Conservation (phyloP, 148 eudicot species). For the Hydrangea macrophylla region DNA sequence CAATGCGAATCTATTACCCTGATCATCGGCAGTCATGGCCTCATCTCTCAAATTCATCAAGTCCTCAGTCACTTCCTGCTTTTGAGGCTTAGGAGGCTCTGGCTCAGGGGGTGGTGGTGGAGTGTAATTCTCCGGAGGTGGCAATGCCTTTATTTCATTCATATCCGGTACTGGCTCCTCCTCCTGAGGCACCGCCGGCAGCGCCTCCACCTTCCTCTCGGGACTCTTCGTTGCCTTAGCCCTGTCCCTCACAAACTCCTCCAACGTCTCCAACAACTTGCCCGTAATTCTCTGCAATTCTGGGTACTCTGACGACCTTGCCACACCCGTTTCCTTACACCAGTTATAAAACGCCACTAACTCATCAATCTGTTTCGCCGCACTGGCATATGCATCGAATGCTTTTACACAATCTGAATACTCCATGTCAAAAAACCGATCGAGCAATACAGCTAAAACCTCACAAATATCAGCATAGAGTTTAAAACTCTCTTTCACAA, state of each 20-base stretch:
- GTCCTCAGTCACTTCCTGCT: constrained; percentile 40
- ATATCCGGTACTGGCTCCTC: constrained; percentile 68
- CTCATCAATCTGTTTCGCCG: constrained; percentile 84
- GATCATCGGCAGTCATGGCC: constrained; percentile 54
- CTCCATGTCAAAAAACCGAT: constrained; percentile 85
- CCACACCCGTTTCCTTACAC: constrained; percentile 83
- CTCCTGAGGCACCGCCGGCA: constrained; percentile 42
- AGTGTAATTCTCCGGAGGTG: constrained; percentile 58
- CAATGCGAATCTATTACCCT: constrained; percentile 69
- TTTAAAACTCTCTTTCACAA: constrained; percentile 79
- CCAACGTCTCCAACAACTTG: constrained; percentile 69
- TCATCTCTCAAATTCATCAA: constrained; percentile 69
- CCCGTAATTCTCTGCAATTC: constrained; percentile 76
- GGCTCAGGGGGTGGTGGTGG: constrained; percentile 48
- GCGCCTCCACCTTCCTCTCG: constrained; percentile 52
- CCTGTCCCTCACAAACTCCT: constrained; percentile 80
- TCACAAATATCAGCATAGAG: constrained; percentile 77
- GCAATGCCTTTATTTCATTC: constrained; percentile 80
- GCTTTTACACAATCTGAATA: constrained; percentile 77
- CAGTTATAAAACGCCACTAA: constrained; percentile 68
- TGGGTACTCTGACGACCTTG: constrained; percentile 78
- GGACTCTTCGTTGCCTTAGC: constrained; percentile 70
- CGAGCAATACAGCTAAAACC: constrained; percentile 68
- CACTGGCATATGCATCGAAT: constrained; percentile 65
- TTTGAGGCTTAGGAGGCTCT: constrained; percentile 43